Base-by-base conservation (phyloP, 768 basidiomycete genomes). In the Serendipita indica region DNA sequence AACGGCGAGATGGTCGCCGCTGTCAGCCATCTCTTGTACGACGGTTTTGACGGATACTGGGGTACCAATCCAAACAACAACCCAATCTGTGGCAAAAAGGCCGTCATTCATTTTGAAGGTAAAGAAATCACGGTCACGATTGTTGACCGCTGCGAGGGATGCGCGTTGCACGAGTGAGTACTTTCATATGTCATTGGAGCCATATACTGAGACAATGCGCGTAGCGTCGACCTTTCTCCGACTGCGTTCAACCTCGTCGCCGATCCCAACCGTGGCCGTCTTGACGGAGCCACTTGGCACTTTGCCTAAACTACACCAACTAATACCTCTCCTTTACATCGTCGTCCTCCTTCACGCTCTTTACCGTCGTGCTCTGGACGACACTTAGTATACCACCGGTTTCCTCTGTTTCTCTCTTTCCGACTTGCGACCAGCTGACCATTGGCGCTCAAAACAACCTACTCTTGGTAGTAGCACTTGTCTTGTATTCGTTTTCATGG, bases 31-130 rank as follows among this genome's bases (percentile, higher is more conserved):
- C 43, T 67, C 1, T 68, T 84, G 18, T 85, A 75, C 66, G 83
- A 86, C 66, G 62, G 3, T 18, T 83, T 71, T 32, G 33, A 35
- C 10, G 16, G 22, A 32, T 46, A 6, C 18, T 27, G 20, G 5
- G 12, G 14, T 25, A 72, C 54, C 3, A 79, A 90, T 73, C 83
- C 87, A 27, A 90, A 89, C 69, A 65, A 62, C 58, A 89, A 91
- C 72, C 86, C 88, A 33, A 67, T 90, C 58, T 90, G 89, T 67
- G 71, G 71, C 63, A 74, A 69, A 64, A 63, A 70, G 58, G 70
- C 84, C 58, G 64, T 20, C n/a, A 43, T 43, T 25, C 27, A 43
- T 25, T 43, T 43, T 43, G 41, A 73, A 43, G 79, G 80, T 62
- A 77, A 77, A 30, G 65, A 63, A 1, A 72, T 81, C 54, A 70